A percentile compares a stretch with the other conserved stretches of the same genome.
Conservation (phyloP, 495 filamentous ascomycete species). For the Podospora tetraspora region DNA sequence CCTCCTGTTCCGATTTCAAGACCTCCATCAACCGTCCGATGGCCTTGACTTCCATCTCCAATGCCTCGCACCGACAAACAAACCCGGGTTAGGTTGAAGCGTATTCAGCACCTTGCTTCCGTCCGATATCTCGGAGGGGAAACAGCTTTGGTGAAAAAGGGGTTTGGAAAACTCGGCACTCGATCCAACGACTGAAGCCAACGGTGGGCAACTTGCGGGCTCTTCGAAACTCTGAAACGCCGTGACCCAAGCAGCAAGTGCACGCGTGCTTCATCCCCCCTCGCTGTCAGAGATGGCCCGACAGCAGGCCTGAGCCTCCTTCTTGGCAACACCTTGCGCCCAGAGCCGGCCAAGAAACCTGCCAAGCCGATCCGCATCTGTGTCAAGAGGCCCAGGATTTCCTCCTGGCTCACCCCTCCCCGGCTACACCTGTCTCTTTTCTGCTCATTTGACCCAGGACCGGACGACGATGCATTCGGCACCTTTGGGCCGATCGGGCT, state of each 20-base stretch:
- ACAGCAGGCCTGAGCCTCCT: not conserved
- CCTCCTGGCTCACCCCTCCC: not conserved
- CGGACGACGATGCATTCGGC: not conserved
- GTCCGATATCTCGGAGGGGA: not conserved
- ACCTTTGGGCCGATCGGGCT: not conserved
- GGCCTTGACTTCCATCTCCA: no score
- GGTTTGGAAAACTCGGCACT: not conserved
- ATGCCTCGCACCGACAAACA: no score
- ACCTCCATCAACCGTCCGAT: no score
- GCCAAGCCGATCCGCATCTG: not conserved
- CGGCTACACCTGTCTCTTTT: constrained; percentile 2
- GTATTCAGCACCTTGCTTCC: not conserved
- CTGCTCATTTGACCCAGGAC: not conserved
- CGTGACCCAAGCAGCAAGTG: not conserved
- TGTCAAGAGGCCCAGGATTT: not conserved
- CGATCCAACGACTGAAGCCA: not conserved
- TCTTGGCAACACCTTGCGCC: not conserved
- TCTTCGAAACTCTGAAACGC: not conserved
- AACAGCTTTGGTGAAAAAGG: not conserved
- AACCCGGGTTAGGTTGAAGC: no score
- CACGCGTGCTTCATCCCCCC: not conserved
- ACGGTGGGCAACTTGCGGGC: not conserved
- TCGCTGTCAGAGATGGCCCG: not conserved
- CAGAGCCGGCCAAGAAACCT: not conserved
- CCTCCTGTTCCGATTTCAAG: no score